Evolutionary conservation across 2,329 filamentous ascomycete species (phyloP).

Genomic region (Leptographium procerum): DNA sequence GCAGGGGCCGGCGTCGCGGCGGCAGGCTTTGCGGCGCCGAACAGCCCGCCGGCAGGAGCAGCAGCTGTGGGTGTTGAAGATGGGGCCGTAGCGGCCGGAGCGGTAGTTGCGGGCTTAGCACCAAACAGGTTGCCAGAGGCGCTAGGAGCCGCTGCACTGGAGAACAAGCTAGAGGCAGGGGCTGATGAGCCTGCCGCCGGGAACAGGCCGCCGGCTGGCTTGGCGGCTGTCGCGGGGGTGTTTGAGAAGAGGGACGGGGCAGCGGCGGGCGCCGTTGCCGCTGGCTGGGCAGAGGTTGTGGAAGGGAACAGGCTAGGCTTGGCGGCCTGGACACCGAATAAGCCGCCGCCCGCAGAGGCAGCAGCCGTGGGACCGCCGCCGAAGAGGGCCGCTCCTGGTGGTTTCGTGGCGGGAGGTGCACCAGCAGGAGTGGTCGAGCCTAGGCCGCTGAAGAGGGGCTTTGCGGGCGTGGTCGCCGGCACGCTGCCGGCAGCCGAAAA

Average conservation of each 20-base stretch:
- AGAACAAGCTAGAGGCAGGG: background rate
- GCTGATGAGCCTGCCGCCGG: background rate
- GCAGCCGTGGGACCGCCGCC: conserved; percentile 1
- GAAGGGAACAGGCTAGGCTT: background rate
- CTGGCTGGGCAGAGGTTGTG: background rate
- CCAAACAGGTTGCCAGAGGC: background rate
- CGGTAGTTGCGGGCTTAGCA: conserved; percentile 15
- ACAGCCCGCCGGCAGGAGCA: conserved; percentile 14
- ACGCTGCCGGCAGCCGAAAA: conserved; percentile 6
- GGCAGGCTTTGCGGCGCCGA: background rate
- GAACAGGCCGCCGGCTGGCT: background rate
- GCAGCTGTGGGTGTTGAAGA: background rate
- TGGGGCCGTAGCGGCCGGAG: conserved; percentile 11
- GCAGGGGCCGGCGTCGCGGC: background rate
- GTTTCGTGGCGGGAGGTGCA: conserved; percentile 32
- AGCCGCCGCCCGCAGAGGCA: background rate
- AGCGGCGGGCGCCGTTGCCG: background rate
- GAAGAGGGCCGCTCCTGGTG: conserved; percentile 7
- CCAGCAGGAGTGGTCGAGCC: conserved; percentile 44
- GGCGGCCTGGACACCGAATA: conserved; percentile 1
- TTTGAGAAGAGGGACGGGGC: background rate
- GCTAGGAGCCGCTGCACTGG: background rate
- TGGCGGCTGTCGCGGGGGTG: background rate
- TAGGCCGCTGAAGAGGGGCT: conserved; percentile 30
- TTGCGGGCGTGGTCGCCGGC: conserved; percentile 28